Base-by-base conservation (phyloP, 2,329 filamentous ascomycete species). In the Clathrospora elynae region DNA sequence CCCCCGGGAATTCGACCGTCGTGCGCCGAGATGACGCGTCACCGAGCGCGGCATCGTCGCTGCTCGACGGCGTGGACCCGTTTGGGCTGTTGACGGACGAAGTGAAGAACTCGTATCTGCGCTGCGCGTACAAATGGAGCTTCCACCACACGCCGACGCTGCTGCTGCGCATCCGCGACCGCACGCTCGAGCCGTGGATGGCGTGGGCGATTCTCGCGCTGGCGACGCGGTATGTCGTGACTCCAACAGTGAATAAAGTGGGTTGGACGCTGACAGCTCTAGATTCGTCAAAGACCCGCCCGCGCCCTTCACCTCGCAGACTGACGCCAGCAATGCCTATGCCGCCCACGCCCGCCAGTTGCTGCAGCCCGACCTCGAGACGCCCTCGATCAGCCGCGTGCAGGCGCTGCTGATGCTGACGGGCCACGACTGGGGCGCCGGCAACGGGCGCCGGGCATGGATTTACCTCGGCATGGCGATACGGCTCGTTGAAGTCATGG, bases 391-490 rank as follows among this genome's bases (percentile, higher is more conserved):
- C 39, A 66, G 63, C 47, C 65, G 68, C 39, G 68, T 72, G 10
- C 70, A 72, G 46, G 67, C 68, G 10, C 55, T 72, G 33, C 52
- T 75, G 35, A 70, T 76, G 62, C 45, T 76, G 14, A 74, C 73
- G 0, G 72, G 71, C n/a, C 71, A 75, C 38, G 71, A 74, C 41
- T 76, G 74, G 71, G 71, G 65, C 43, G 76, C 72, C 39, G 75
- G 71, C 46, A 73, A 72, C 25, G 70, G 70, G 2, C 54, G 67
- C 14, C 49, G 68, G 25, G 70, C 70, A 0, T 72, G 70, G 70
- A 72, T 72, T 36, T 71, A 71, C 29, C 62, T 72, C 25, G 70
- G 70, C 45, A 72, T 71, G 66, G 70, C 70, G 14, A 70, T 72
- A 10, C 58, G 70, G 5, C 65, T 72, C 31, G 68, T 69, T 35